Evolutionary conservation across 2,329 filamentous ascomycete species (phyloP).

Genomic region (Cladosporium cucumerinum): DNA sequence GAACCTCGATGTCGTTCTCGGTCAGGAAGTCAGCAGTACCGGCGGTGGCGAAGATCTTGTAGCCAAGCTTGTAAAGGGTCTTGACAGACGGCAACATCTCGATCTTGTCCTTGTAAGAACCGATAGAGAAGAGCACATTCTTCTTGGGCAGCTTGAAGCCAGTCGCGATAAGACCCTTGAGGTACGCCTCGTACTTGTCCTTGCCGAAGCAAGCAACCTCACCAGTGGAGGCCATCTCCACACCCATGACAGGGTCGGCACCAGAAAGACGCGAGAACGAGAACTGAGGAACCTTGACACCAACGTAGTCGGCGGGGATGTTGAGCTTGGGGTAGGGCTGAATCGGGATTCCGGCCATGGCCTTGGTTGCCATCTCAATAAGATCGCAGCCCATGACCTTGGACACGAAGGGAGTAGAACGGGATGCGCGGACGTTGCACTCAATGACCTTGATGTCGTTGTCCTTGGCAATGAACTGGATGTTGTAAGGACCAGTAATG

Average conservation of each 20-base stretch:
- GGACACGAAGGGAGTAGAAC: constrained; percentile 96
- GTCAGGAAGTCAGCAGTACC: constrained; percentile 96
- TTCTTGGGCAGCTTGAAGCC: constrained; percentile 95
- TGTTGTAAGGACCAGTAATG: constrained; percentile 96
- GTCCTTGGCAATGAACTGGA: constrained; percentile 99
- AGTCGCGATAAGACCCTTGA: constrained; percentile 92
- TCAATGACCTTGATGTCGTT: constrained; percentile 99
- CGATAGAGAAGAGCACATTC: constrained; percentile 92
- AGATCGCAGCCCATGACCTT: constrained; percentile 98
- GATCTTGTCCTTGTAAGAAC: constrained; percentile 95
- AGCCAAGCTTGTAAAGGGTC: constrained; percentile 86
- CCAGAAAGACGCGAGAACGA: constrained; percentile 96
- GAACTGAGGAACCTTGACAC: constrained; percentile 98
- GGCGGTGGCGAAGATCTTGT: constrained; percentile 92
- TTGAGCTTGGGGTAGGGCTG: constrained; percentile 74
- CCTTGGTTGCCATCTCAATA: constrained; percentile 98
- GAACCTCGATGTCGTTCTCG: constrained; percentile 85
- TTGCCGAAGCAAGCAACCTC: constrained; percentile 95
- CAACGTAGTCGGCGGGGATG: constrained; percentile 78
- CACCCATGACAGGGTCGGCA: constrained; percentile 91
- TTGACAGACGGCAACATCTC: constrained; percentile 92
- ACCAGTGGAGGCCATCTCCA: constrained; percentile 98
- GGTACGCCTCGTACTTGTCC: constrained; percentile 95
- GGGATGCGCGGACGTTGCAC: constrained; percentile 93
- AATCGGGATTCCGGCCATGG: constrained; percentile 83